Percentiles rank a stretch among this genome's conserved stretches.
These are phyloP conservation scores for Brassica juncea DNA, from an alignment of 345 rosid genomes.

Conservation along the genomic window DNA sequence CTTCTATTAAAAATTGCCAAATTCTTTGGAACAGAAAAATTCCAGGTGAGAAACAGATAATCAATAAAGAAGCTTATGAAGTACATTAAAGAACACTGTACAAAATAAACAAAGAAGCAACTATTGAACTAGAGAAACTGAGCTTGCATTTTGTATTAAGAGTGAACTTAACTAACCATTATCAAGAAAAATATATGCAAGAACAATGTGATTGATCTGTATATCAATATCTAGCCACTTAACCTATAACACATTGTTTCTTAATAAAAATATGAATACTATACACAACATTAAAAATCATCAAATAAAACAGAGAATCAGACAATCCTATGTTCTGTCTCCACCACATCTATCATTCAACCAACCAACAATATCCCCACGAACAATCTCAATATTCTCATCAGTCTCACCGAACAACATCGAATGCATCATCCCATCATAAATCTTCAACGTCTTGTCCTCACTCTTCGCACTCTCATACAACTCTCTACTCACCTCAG, in stretches of 20 bases:
- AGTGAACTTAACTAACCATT: neutral
- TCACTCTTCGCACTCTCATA: constrained; percentile 52
- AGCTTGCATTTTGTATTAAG: neutral
- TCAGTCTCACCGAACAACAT: constrained; percentile 85
- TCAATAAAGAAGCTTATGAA: constrained; percentile 13
- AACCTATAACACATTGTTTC: neutral
- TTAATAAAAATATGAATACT: neutral
- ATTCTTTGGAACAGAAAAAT: constrained; percentile 1
- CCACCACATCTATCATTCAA: constrained; percentile 58
- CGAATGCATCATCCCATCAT: constrained; percentile 86
- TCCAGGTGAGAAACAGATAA: neutral
- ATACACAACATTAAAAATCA: neutral
- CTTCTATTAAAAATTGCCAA: neutral
- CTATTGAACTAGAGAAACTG: neutral
- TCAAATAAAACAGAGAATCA: neutral
- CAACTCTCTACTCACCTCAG: constrained; percentile 63
- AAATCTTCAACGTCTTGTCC: constrained; percentile 69
- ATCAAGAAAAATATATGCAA: neutral
- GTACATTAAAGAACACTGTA: constrained; percentile 25
- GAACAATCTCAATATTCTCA: constrained; percentile 66
- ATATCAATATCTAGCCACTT: neutral
- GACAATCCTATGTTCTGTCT: constrained; percentile 6
- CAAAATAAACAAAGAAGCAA: constrained; percentile 30
- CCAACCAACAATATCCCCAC: constrained; percentile 64
- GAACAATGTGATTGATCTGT: neutral